Percentiles rank a stretch among this genome's conserved stretches.
phyloP scores from a whole-genome alignment of 208 protist genomes.

The Blechomonas ayalai region DNA sequence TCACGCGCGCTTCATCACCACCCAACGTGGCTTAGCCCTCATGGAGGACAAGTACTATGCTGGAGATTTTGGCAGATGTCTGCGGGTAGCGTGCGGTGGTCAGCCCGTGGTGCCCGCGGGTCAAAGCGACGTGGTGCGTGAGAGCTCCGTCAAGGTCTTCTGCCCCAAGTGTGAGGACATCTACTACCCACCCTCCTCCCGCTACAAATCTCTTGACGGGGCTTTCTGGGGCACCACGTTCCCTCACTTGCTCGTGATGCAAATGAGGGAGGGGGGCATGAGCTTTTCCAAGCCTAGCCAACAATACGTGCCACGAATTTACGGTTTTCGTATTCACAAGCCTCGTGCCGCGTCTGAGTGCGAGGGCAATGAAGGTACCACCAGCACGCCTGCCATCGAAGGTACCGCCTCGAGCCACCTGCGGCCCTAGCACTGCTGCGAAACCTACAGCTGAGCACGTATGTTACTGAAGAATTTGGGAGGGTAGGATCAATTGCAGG shows the following conservation, averaged over 20 bases:
- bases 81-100: constrained; percentile 94
- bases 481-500: too few relatives aligned
- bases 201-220: constrained; percentile 93
- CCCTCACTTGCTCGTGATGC: constrained; percentile 90
- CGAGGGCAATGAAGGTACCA: not conserved
- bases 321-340: constrained; percentile 94
- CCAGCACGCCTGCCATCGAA: too few relatives aligned
- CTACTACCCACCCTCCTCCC: constrained; percentile 91
- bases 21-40: constrained; percentile 89
- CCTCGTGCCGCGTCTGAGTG: constrained; percentile 7
- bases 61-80: constrained; percentile 95
- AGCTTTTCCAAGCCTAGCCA: constrained; percentile 43
- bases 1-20: constrained; percentile 98
- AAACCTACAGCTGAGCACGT: too few relatives aligned
- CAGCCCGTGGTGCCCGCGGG: constrained; percentile 95
- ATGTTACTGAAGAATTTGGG: too few relatives aligned
- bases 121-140: constrained; percentile 90
- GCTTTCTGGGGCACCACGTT: constrained; percentile 98
- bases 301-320: constrained; percentile 95
- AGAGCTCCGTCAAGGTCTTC: constrained; percentile 94
- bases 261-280: constrained; percentile 55
- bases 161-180: constrained; percentile 97
- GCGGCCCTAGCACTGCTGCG: too few relatives aligned
- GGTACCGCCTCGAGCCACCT: too few relatives aligned
- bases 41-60: constrained; percentile 97